Evolutionary conservation across 202 grass and related monocot genomes (phyloP), one percentile per base, ranked within the genome.

Genomic region (Zoysia matrella): DNA sequence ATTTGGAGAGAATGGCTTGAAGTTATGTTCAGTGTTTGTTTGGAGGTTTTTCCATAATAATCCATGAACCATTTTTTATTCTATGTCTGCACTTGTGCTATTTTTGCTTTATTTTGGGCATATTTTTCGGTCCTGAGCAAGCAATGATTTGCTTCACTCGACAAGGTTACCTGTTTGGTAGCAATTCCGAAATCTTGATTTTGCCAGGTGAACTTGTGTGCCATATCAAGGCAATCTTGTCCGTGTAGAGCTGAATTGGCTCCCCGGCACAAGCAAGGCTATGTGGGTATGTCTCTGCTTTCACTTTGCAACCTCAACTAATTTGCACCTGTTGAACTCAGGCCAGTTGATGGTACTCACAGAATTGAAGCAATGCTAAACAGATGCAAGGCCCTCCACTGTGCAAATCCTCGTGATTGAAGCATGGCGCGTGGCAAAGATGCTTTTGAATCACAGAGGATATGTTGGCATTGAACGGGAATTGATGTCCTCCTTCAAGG

Each of bases 101-200:
- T 54, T 6, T 65, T 79, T 55, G 51, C 51, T 73, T 85, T 22
- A 49, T 58, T 74, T 68, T 46, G 44, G 22, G 60, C 3, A 39
- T 63, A 9, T 63, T 63, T 40, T 10, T 55, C 15, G 22, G 10
- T 63, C 9, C 9, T 63, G 16, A 30, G 60, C 60, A 62, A 62
- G 60, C 18, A 10, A 62, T 39, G 57, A 7, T 62, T 62, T 0
- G 7, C 18, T 36, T 39, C 22, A 8, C 3, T 62, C 0, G 2
- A 8, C 18, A 62, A 62, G 60, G 55, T 2, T 62, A 39, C 60
- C 22, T 10, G 60, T 62, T 30, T 39, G 8, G 22, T 39, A 36
- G 60, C 60, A 4, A 36, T 62, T 62, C 3, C 22, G 9, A 1
- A 62, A 30, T 58, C 7, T 62, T 62, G 22, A 36, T 14, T 39